phyloP scores from a whole-genome alignment of 129 eudicot genomes.

The Deinandra increscens region DNA sequence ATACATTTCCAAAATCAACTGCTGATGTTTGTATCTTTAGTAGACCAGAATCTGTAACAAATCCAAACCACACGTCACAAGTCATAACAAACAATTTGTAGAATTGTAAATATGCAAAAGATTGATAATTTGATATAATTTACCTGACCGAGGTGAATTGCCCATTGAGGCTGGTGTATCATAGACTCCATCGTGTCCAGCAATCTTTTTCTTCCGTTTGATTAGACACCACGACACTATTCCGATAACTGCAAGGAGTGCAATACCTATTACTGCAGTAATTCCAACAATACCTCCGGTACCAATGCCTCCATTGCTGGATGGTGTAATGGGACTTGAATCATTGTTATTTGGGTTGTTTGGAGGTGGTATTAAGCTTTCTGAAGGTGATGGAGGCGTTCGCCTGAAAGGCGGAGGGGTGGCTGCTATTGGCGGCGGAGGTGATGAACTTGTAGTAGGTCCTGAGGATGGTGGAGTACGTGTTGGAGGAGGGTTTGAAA shows the following conservation, averaged over 20 bases:
- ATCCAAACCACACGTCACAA: conserved; percentile 8
- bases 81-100: neutral
- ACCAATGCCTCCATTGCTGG: conserved; percentile 44
- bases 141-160: conserved; percentile 64
- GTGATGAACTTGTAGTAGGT: conserved; percentile 27
- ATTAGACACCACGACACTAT: conserved; percentile 35
- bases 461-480: conserved; percentile 6
- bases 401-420: conserved; percentile 27
- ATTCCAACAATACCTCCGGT: conserved; percentile 46
- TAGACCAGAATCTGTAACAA: conserved; percentile 51
- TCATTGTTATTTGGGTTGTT: conserved; percentile 30
- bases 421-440: conserved; percentile 17
- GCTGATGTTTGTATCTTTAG: conserved; percentile 39
- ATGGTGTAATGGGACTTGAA: conserved; percentile 38
- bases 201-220: conserved; percentile 43
- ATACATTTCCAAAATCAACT: conserved; percentile 23
- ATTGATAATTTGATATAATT: neutral
- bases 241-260: conserved; percentile 42
- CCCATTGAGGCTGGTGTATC: conserved; percentile 41
- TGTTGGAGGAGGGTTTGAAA: conserved; percentile 18
- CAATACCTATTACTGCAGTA: conserved; percentile 40
- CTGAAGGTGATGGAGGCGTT: conserved; percentile 39
- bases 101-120: neutral
- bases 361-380: conserved; percentile 36
- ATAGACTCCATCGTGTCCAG: conserved; percentile 29